phyloP scores from a whole-genome alignment of 1,284 basidiomycete genomes.

The Heterobasidion parviporum region DNA sequence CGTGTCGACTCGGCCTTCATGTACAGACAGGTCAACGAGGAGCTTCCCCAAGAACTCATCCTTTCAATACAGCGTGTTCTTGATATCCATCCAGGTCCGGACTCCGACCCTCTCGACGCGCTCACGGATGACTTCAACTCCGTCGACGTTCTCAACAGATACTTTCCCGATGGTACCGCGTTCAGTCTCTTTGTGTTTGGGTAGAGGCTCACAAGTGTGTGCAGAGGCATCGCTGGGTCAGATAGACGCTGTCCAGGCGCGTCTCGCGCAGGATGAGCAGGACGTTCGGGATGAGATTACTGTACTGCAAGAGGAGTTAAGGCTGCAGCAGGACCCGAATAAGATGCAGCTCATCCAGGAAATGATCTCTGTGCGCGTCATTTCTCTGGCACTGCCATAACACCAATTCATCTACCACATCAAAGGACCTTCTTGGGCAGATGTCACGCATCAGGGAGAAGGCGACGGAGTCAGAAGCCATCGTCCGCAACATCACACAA shows the following conservation, averaged over 20 bases:
- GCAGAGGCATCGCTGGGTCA: slow-evolving; percentile 62
- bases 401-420: background rate
- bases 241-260: slow-evolving; percentile 53
- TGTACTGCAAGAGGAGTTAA: slow-evolving; percentile 56
- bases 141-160: slow-evolving; percentile 54
- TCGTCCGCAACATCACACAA: slow-evolving; percentile 91
- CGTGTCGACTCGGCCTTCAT: slow-evolving; percentile 1
- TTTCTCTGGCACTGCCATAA: background rate
- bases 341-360: slow-evolving; percentile 86
- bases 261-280: slow-evolving; percentile 51
- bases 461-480: slow-evolving; percentile 91
- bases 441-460: slow-evolving; percentile 94
- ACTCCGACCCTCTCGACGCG: slow-evolving; percentile 46
- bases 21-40: slow-evolving; percentile 25
- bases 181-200: background rate
- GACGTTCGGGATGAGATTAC: slow-evolving; percentile 71
- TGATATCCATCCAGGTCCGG: slow-evolving; percentile 36
- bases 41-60: slow-evolving; percentile 58
- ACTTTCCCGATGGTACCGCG: slow-evolving; percentile 65
- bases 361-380: slow-evolving; percentile 75
- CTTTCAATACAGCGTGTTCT: slow-evolving; percentile 62
- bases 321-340: slow-evolving; percentile 72
- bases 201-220: background rate
- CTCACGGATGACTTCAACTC: slow-evolving; percentile 52
- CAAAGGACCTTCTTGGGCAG: slow-evolving; percentile 83